Evolutionary conservation across 768 basidiomycete genomes (phyloP), one percentile per base, ranked within the genome.

Genomic region (Lentinula edodes): DNA sequence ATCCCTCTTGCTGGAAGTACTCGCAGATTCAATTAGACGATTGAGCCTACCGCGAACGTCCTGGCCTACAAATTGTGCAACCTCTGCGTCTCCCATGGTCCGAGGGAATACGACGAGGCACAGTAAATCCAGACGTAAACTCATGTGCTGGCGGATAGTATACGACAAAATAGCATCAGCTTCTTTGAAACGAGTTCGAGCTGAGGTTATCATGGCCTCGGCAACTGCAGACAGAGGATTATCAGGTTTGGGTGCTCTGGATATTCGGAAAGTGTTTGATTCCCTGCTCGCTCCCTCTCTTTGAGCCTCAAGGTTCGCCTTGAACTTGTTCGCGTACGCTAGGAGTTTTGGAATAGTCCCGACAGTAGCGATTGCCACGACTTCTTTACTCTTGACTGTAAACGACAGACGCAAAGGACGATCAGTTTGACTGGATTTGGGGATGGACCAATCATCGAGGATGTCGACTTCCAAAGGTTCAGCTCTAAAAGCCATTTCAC

Each of bases 191-290:
- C 85, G 83, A 46, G 76, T 85, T 45, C 85, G 82, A 32, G 92
- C 89, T 0, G 90, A 89, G 59, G 82, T 78, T 42, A 94, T 72
- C 85, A 93, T 90, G 35, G 91, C 90, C 64, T 90, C 85, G 1
- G 93, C 92, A n/a, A 94, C 91, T 12, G 89, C 84, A 1, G 90
- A 91, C 15, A 95, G 76, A 1, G 92, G 87, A 64, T 92, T 93
- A 55, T 87, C 87, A 6, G 89, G 89, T 67, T 84, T 88, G 5
- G 89, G 87, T 5, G 80, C 76, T n/a, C 83, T 83, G 13, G 85
- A 84, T n/a, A 82, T 80, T 23, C 88, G 80, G 78, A 91, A 95
- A 1, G 88, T 86, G 62, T 81, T 81, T 1, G 92, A 93, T 73
- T 93, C 91, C 42, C 85, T 80, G 63, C 85, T 86, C 2, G 93